Base-by-base conservation (phyloP, 2,329 filamentous ascomycete genomes). In the Dothistroma pini region DNA sequence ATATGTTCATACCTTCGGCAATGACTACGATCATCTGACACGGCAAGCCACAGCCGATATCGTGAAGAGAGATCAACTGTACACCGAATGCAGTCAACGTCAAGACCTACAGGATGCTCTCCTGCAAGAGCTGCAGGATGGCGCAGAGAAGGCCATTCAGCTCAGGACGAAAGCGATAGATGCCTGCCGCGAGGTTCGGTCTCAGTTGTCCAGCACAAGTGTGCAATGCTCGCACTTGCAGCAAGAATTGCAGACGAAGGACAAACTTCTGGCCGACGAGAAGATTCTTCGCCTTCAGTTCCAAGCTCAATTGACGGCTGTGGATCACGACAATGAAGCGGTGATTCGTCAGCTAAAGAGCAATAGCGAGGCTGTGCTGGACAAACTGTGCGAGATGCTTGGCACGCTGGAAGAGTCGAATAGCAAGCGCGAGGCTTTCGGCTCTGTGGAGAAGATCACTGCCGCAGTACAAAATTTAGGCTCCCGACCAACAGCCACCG, bases 371-470 rank as follows among this genome's bases (percentile, higher is more conserved):
- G 38, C 57, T 10, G 57, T 68, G 7, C 53, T 71, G 4, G 63
- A 70, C 54, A 68, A 71, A 61, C 59, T 72, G 12, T 61, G 50
- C 22, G 62, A 67, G 49, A 58, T 72, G 12, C 62, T 68, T 44
- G 61, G 59, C 21, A 52, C 35, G 2, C 29, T 67, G 10, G 62
- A 65, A 22, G 32, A 62, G 12, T 48, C 21, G 5, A 54, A 57
- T 29, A 51, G 53, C 12, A 49, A 54, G n/a, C 52, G 60, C 25
- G 47, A 52, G 21, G 48, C 60, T 11, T 54, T 48, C n/a, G 60
- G 64, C 21, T 55, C 60, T 59, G 47, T 69, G 19, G 61, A 63
- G 31, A 67, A 65, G 48, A 54, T 61, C n/a, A 32, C 58, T 12
- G 55, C 63, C 16, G 65, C 66, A 6, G 38, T 69, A 10, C 64